phyloP scores from a whole-genome alignment of 441 rosid species.

The Corymbia calophylla region DNA sequence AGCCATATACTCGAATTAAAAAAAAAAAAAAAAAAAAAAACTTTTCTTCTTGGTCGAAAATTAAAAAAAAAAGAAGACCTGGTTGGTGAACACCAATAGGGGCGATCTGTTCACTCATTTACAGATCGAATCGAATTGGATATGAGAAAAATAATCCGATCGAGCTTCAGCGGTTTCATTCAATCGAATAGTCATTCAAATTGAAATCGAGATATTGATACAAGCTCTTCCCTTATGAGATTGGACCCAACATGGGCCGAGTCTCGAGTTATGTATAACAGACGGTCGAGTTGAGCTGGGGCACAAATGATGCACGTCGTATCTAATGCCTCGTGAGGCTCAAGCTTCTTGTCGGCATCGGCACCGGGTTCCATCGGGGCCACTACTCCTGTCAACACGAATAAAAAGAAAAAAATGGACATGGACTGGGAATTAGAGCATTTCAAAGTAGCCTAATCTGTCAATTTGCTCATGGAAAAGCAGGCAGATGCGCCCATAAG shows the following conservation, averaged over 20 bases:
- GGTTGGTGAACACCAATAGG: background rate
- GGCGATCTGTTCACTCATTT: background rate
- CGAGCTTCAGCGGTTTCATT: background rate
- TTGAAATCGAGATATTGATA: background rate
- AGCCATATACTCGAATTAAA: background rate
- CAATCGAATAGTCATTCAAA: background rate
- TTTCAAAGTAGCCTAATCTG: background rate
- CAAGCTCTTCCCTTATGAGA: background rate
- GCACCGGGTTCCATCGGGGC: background rate
- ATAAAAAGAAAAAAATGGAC: too few relatives aligned
- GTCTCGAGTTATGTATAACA: background rate
- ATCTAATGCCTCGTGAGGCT: background rate
- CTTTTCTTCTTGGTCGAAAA: too few relatives aligned
- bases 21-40: background rate
- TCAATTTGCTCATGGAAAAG: background rate
- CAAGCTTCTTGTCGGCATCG: background rate
- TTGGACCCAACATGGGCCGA: background rate
- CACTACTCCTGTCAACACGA: background rate
- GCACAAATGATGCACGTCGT: rapidly evolving
- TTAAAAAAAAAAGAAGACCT: background rate
- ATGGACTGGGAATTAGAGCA: background rate
- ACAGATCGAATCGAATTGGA: background rate
- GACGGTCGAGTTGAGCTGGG: rapidly evolving
- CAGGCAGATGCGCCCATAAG: background rate
- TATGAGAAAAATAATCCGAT: rapidly evolving